A percentile compares a stretch with the other conserved stretches of the same genome.
Conservation (phyloP, 2,329 filamentous ascomycete species). For the Orbilia quercus region DNA sequence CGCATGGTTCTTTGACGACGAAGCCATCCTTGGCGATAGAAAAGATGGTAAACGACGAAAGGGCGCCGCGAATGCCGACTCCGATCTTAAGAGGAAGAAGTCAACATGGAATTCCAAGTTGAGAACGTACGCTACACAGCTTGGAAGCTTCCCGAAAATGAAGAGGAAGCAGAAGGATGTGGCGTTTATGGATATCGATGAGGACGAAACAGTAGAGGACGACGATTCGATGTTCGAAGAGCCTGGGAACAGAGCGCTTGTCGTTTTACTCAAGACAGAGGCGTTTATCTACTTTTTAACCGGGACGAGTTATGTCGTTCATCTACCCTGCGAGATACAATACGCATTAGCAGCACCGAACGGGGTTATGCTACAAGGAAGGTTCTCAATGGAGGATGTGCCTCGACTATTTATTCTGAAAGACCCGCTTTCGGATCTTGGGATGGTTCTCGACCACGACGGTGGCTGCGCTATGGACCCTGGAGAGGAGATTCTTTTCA, state of each 20-base stretch:
- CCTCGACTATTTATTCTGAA: slow-evolving; percentile 84
- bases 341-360: slow-evolving; percentile 82
- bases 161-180: slow-evolving; percentile 54
- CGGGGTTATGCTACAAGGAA: slow-evolving; percentile 88
- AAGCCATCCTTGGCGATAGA: slow-evolving; percentile 55
- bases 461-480: slow-evolving; percentile 74
- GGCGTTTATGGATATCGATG: slow-evolving; percentile 59
- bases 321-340: slow-evolving; percentile 94
- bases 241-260: slow-evolving; percentile 71
- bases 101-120: slow-evolving; percentile 63
- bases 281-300: slow-evolving; percentile 92
- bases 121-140: slow-evolving; percentile 61
- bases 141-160: slow-evolving; percentile 60
- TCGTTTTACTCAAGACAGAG: slow-evolving; percentile 91
- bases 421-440: slow-evolving; percentile 86
- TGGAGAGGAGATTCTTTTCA: slow-evolving; percentile 83
- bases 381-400: slow-evolving; percentile 69
- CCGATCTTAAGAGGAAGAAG: slow-evolving; percentile 58
- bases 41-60: slow-evolving; percentile 59
- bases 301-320: slow-evolving; percentile 86
- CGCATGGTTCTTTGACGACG: slow-evolving; percentile 75
- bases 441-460: slow-evolving; percentile 76
- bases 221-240: slow-evolving; percentile 62
- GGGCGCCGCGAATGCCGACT: slow-evolving; percentile 56
- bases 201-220: slow-evolving; percentile 58